A percentile compares a stretch with the other conserved stretches of the same genome.
phyloP scores from a whole-genome alignment of 441 rosid genomes.

The Mallotus japonicus region DNA sequence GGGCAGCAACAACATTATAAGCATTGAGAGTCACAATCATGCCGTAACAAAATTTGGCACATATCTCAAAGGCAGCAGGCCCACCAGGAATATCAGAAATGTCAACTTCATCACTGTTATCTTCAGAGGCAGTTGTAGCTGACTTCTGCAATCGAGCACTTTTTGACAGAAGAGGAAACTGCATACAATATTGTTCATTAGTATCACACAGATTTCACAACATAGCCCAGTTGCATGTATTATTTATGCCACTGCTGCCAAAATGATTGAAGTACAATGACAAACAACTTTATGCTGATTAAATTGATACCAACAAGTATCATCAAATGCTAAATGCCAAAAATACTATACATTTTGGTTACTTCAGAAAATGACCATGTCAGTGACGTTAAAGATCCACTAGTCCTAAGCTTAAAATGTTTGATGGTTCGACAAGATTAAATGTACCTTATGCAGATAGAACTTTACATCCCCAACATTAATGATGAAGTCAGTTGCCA shows the following conservation, averaged over 20 bases:
- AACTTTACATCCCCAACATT: slow-evolving; percentile 57
- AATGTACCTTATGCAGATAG: slow-evolving; percentile 70
- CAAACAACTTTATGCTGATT: neutral
- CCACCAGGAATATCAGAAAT: slow-evolving; percentile 76
- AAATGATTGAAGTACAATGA: neutral
- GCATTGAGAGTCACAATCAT: slow-evolving; percentile 77
- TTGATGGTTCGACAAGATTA: slow-evolving; percentile 5
- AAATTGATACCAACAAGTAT: neutral
- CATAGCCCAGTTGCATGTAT: neutral
- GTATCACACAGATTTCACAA: slow-evolving; percentile 10
- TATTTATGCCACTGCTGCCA: neutral
- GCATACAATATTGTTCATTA: slow-evolving; percentile 23
- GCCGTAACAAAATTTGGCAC: slow-evolving; percentile 81
- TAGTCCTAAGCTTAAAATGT: neutral
- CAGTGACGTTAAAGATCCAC: neutral
- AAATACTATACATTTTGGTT: neutral
- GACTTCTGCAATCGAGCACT: slow-evolving; percentile 60
- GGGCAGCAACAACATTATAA: slow-evolving; percentile 60
- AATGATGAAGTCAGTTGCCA: slow-evolving; percentile 62
- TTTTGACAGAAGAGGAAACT: slow-evolving; percentile 90
- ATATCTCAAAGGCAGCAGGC: slow-evolving; percentile 66
- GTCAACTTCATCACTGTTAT: slow-evolving; percentile 48
- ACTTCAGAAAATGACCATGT: neutral
- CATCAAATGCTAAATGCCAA: neutral
- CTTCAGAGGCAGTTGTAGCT: slow-evolving; percentile 43